Percentiles rank a stretch among this genome's conserved stretches.
Conservation (phyloP, 768 basidiomycete genomes). For the Russula vinacea region DNA sequence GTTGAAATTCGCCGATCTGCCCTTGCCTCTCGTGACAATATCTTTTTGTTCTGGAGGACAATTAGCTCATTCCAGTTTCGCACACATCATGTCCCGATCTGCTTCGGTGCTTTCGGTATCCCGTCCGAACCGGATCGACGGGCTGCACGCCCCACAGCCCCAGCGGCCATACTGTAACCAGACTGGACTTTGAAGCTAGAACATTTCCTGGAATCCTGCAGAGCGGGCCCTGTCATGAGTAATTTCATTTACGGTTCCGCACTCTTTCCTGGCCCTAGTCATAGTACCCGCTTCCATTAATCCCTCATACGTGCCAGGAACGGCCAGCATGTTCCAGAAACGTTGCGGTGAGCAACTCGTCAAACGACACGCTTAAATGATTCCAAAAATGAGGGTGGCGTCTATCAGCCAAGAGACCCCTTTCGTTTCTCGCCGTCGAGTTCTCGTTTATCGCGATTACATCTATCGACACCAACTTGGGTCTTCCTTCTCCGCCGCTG, state of each 20-base stretch:
- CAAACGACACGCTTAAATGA: slow-evolving; percentile 8
- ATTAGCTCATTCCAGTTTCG: neutral
- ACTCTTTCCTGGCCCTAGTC: neutral
- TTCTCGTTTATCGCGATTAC: neutral
- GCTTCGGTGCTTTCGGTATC: slow-evolving; percentile 9
- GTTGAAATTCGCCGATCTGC: neutral
- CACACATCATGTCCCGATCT: slow-evolving; percentile 10
- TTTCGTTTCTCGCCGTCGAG: neutral
- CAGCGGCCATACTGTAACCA: neutral
- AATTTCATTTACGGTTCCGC: slow-evolving; percentile 2
- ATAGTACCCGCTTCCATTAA: slow-evolving; percentile 5
- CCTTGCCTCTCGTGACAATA: neutral
- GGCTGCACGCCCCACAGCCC: neutral
- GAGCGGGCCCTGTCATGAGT: neutral
- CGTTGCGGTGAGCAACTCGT: neutral
- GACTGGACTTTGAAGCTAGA: slow-evolving; percentile 4
- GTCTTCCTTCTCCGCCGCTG: neutral
- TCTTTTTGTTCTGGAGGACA: neutral
- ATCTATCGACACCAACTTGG: neutral
- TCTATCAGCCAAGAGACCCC: neutral
- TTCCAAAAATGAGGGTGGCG: slow-evolving; percentile 1
- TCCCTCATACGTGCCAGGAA: slow-evolving; percentile 12
- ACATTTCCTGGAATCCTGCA: neutral
- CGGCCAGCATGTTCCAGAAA: slow-evolving; percentile 9
- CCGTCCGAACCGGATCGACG: slow-evolving; percentile 23